Evolutionary conservation across 176 grass and related monocot species (phyloP), one percentile per base, ranked within the genome.

Genomic region (Thalia dealbata): DNA sequence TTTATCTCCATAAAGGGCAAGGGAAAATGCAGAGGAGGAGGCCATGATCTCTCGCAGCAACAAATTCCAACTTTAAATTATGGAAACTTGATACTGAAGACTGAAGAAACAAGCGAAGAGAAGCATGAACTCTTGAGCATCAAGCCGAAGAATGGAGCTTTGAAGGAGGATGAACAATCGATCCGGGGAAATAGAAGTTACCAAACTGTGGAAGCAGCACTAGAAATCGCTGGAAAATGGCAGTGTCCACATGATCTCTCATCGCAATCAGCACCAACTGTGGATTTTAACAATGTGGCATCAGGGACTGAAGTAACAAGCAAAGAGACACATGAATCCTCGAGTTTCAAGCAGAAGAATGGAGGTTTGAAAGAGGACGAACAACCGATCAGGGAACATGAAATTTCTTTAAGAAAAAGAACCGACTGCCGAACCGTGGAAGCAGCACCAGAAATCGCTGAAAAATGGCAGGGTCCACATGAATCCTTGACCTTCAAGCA

Each of bases 401-500:
- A 48, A 54, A 52, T 4, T 52, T 25, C 48, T 54, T 54, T 55
- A 45, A 10, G 12, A 32, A 25, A 72, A 10, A 21, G 1, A 54
- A 29, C 48, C 23, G 54, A 54, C 30, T 16, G 30, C 41, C 66
- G 44, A 69, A 29, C 42, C 6, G 38, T 3, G 42, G 38, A 3
- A 19, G 66, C 66, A 45, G 6, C 32, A 29, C 7, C 43, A 52
- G 65, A 44, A 44, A 44, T 45, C 21, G 26, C 25, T 19, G 70
- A 16, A 7, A 52, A 72, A 30, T 72, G 70, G 70, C 70, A 32
- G 52, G 52, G 70, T 32, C 70, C 70, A 23, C 67, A 12, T 70
- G 42, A 48, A 24, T 18, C 29, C 38, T 21, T 70, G 21, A 45
- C 14, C 14, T 12, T n/a, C 15, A 15, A 13, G 24, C 45, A 72